Conservation (phyloP, 345 rosid genomes). For the Eucalyptus erythrocorys region DNA sequence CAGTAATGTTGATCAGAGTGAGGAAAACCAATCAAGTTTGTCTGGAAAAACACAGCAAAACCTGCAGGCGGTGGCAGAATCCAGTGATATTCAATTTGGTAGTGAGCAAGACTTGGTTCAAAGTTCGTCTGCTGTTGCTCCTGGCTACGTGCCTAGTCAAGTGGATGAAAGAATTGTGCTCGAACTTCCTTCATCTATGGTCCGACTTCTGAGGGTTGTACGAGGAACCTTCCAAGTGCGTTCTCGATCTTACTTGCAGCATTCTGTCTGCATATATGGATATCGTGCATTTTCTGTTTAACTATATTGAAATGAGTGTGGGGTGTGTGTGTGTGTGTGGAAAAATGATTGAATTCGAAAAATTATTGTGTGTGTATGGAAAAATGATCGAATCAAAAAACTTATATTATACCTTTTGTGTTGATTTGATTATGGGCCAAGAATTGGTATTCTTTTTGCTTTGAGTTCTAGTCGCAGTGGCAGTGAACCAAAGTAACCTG, state of each 20-base stretch:
- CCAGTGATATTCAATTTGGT: constrained; percentile 33
- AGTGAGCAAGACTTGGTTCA: constrained; percentile 36
- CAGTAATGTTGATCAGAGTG: constrained; percentile 23
- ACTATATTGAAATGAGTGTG: not conserved
- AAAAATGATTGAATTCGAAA: not conserved
- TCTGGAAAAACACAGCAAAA: constrained; percentile 39
- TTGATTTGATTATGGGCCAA: not conserved
- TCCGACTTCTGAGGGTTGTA: constrained; percentile 74
- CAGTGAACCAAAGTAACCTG: not conserved
- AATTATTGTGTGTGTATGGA: not conserved
- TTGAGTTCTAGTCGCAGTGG: not conserved
- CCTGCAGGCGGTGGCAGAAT: constrained; percentile 29
- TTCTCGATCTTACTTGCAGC: not conserved
- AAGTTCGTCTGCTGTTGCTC: constrained; percentile 49
- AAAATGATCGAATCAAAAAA: not conserved
- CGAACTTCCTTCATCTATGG: constrained; percentile 94
- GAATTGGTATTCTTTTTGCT: not conserved
- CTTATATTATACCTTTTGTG: not conserved
- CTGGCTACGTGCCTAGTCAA: constrained; percentile 88
- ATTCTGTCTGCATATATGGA: not conserved
- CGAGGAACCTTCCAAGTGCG: constrained; percentile 93
- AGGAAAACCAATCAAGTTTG: constrained; percentile 27
- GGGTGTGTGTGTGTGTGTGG: not conserved
- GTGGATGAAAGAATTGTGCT: constrained; percentile 84
- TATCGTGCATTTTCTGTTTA: not conserved